Percentiles rank a stretch among this genome's conserved stretches.
These are phyloP conservation scores for Fusarium aywerte DNA, from an alignment of 2,329 filamentous ascomycete genomes.

Conservation along the genomic window DNA sequence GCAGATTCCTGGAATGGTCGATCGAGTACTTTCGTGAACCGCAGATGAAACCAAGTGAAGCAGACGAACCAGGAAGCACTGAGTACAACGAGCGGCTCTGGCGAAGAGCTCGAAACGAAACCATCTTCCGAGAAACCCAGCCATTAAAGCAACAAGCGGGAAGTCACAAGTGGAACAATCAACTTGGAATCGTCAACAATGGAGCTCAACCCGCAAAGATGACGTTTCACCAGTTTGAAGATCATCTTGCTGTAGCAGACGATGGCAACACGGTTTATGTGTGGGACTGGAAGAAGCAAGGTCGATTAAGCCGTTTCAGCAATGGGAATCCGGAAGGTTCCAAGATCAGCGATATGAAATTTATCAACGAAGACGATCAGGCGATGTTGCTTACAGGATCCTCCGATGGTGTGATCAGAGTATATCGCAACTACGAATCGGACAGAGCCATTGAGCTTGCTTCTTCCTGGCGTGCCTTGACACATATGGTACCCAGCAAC, in stretches of 20 bases:
- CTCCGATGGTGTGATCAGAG: constrained; percentile 91
- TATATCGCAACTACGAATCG: constrained; percentile 92
- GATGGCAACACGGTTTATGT: constrained; percentile 90
- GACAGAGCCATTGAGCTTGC: constrained; percentile 82
- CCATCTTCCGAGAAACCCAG: constrained; percentile 90
- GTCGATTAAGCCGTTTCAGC: constrained; percentile 83
- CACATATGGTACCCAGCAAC: constrained; percentile 92
- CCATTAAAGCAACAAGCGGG: constrained; percentile 91
- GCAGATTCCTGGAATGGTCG: constrained; percentile 92
- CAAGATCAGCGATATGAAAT: constrained; percentile 92
- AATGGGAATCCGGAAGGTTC: constrained; percentile 94
- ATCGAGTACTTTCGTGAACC: constrained; percentile 98
- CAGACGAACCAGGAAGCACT: constrained; percentile 93
- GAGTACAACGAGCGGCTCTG: constrained; percentile 97
- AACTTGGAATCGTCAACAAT: constrained; percentile 86
- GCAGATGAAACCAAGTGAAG: constrained; percentile 96
- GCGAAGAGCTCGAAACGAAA: constrained; percentile 92
- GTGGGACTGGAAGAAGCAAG: constrained; percentile 90
- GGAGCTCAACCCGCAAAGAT: constrained; percentile 89
- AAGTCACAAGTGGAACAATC: constrained; percentile 86
- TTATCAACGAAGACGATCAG: constrained; percentile 98
- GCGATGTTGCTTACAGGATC: constrained; percentile 94
- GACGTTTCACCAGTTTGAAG: constrained; percentile 97
- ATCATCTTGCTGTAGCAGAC: constrained; percentile 93
- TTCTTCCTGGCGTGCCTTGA: constrained; percentile 89